These are phyloP conservation scores for Ensete glaucum DNA, from an alignment of 176 grass and related monocot genomes.

Conservation along the genomic window DNA sequence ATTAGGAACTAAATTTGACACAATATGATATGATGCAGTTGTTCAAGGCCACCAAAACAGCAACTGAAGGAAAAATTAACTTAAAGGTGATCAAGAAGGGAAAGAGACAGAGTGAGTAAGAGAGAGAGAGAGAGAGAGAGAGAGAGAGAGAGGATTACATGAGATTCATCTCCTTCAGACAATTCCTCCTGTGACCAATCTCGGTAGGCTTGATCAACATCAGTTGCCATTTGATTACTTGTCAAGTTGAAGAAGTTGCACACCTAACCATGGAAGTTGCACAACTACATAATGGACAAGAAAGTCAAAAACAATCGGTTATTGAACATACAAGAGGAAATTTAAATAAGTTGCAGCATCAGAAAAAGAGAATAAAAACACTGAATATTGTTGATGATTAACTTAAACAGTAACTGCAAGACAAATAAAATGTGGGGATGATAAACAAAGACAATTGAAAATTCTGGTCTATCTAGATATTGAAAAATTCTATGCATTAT, in stretches of 20 bases:
- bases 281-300: neutral
- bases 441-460: too few species aligned
- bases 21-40: too few species aligned
- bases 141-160: constrained; percentile 34
- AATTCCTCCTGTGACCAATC: constrained; percentile 71
- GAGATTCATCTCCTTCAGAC: constrained; percentile 48
- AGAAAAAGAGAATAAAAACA: neutral
- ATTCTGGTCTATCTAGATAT: too few species aligned
- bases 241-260: neutral
- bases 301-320: neutral
- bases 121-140: neutral
- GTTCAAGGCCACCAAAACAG: too few species aligned
- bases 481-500: too few species aligned
- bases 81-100: neutral
- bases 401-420: too few species aligned
- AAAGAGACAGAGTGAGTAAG: neutral
- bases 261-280: constrained; percentile 10
- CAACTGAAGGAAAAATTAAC: neutral
- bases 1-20: too few species aligned
- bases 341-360: neutral
- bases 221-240: constrained; percentile 48
- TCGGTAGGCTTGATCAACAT: constrained; percentile 76
- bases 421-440: too few species aligned
- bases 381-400: neutral
- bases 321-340: neutral